Percentiles rank a stretch among this genome's conserved stretches.
These are phyloP conservation scores for Auricularia heimuer DNA, from an alignment of 768 basidiomycete species.

Conservation along the genomic window DNA sequence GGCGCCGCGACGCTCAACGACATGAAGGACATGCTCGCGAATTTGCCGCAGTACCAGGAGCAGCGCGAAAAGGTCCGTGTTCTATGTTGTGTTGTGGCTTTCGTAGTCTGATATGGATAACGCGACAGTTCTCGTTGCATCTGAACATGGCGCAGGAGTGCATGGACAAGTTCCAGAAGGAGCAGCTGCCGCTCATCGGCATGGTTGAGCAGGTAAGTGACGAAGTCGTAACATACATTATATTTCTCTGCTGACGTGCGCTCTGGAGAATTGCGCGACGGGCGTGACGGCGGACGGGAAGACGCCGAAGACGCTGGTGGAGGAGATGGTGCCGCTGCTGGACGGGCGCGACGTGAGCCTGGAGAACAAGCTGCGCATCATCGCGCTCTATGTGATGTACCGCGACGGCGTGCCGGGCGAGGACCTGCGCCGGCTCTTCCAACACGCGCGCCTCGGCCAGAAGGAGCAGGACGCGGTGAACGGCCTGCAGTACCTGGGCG, in stretches of 20 bases:
- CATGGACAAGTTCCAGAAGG: constrained; percentile 85
- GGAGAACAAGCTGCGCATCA: constrained; percentile 88
- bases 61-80: constrained; percentile 76
- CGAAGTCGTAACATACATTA: neutral
- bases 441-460: constrained; percentile 81
- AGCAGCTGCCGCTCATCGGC: constrained; percentile 73
- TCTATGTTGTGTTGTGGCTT: neutral
- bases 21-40: constrained; percentile 99
- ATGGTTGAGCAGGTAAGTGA: constrained; percentile 76
- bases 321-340: constrained; percentile 96
- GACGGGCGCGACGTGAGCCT: constrained; percentile 84
- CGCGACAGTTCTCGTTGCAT: constrained; percentile 80
- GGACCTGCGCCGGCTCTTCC: constrained; percentile 86
- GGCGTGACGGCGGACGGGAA: constrained; percentile 88
- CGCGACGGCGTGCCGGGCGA: constrained; percentile 99
- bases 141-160: constrained; percentile 97
- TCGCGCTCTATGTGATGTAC: constrained; percentile 88
- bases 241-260: neutral
- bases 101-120: too few species aligned
- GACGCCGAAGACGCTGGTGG: constrained; percentile 86
- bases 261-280: constrained; percentile 76
- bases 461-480: constrained; percentile 93
- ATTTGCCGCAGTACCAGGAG: constrained; percentile 87
- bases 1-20: constrained; percentile 85
- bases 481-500: constrained; percentile 71